phyloP scores from a whole-genome alignment of 169 alveolate species.

The Perkinsus marinus region DNA sequence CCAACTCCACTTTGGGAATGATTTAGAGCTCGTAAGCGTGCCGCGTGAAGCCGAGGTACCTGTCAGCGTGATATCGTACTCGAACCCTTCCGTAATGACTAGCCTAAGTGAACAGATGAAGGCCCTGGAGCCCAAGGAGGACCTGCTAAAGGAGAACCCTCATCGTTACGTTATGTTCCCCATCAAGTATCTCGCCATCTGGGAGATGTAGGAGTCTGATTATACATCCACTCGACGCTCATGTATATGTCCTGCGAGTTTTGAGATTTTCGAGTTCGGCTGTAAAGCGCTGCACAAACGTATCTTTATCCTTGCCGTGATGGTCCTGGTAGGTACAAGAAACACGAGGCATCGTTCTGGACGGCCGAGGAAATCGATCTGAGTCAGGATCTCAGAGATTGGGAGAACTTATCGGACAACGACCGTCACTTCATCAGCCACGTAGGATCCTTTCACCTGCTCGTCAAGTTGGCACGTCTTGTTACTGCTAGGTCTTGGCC shows the following conservation, averaged over 20 bases:
- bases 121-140: not conserved
- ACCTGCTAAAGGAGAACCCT: not conserved
- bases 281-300: too few species aligned
- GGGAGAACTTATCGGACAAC: conserved; percentile 67
- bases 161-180: not conserved
- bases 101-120: not conserved
- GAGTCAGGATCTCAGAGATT: conserved; percentile 80
- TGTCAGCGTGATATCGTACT: too few species aligned
- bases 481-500: not conserved
- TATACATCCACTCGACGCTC: too few species aligned
- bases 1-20: too few species aligned
- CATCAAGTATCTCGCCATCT: not conserved
- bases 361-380: conserved; percentile 96
- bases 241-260: too few species aligned
- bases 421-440: conserved; percentile 77
- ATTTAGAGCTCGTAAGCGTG: too few species aligned
- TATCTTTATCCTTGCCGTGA: not conserved
- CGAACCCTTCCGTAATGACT: too few species aligned
- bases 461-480: not conserved
- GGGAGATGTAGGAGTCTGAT: not conserved
- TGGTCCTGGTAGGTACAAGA: conserved; percentile 67
- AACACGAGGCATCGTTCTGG: conserved; percentile 96
- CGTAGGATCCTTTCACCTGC: not conserved
- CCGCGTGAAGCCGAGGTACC: too few species aligned
- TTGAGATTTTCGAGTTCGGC: too few species aligned